Conservation (phyloP, 257 asterid genomes). For the Coffea eugenioides region DNA sequence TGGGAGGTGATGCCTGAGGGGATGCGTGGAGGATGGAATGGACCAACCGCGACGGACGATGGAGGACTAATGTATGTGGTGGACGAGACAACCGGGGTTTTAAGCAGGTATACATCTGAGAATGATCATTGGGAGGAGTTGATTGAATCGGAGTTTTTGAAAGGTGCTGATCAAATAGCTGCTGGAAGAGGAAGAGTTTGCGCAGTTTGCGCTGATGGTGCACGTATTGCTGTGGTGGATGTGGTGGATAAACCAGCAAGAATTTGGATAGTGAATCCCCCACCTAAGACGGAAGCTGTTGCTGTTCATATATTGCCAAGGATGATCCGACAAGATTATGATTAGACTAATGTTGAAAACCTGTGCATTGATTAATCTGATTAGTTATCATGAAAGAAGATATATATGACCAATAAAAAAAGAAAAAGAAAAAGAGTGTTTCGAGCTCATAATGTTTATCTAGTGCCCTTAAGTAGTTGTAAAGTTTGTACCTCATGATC, state of each 20-base stretch:
- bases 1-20: slow-evolving; percentile 68
- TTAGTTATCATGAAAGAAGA: no score
- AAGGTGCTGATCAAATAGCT: slow-evolving; percentile 58
- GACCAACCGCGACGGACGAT: slow-evolving; percentile 46
- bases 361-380: background rate
- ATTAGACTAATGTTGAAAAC: background rate
- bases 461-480: background rate
- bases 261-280: slow-evolving; percentile 50
- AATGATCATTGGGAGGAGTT: slow-evolving; percentile 57
- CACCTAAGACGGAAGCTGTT: slow-evolving; percentile 50
- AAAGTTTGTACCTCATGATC: background rate
- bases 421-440: background rate
- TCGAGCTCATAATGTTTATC: background rate
- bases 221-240: slow-evolving; percentile 51
- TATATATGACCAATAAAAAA: background rate
- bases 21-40: slow-evolving; percentile 69
- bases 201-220: slow-evolving; percentile 37
- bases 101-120: slow-evolving; percentile 47
- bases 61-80: slow-evolving; percentile 47
- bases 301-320: slow-evolving; percentile 70
- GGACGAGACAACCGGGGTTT: slow-evolving; percentile 49
- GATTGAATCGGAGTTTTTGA: slow-evolving; percentile 40
- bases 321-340: slow-evolving; percentile 31
- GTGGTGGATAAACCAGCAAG: slow-evolving; percentile 35
- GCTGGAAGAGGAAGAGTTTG: slow-evolving; percentile 60